Conservation (phyloP, 805 yeast species). For the Saccharomyces mikatae region DNA sequence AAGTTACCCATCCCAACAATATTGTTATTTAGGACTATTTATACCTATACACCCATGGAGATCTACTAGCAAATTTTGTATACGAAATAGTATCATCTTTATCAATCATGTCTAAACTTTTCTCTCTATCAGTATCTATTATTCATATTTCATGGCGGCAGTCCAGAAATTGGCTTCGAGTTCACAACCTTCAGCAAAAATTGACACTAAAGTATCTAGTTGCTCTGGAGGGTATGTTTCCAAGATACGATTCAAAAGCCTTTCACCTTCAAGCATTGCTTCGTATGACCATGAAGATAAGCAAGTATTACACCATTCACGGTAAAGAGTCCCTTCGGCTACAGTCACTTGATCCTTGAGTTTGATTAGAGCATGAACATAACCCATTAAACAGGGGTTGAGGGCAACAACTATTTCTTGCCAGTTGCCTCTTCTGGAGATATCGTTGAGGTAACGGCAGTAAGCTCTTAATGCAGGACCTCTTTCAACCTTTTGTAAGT, state of each 20-base stretch:
- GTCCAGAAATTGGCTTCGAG: conserved; percentile 69
- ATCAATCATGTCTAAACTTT: too few relatives aligned
- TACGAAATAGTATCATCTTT: too few relatives aligned
- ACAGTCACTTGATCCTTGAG: conserved; percentile 30
- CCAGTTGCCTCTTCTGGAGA: conserved; percentile 51
- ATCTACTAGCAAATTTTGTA: too few relatives aligned
- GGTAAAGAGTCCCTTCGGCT: conserved; percentile 21
- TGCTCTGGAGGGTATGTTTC: conserved; percentile 37
- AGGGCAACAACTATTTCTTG: conserved; percentile 58
- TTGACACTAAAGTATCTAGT: conserved; percentile 43
- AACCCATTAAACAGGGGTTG: conserved; percentile 72
- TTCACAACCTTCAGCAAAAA: conserved; percentile 50
- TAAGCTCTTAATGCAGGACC: conserved; percentile 54
- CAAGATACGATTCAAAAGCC: conserved; percentile 39
- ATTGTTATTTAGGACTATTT: too few relatives aligned
- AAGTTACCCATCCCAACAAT: too few relatives aligned
- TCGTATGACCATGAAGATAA: conserved; percentile 46
- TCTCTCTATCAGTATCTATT: not conserved
- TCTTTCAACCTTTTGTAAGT: conserved; percentile 40
- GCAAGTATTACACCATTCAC: conserved; percentile 58
- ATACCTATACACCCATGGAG: too few relatives aligned
- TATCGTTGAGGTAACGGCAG: conserved; percentile 47
- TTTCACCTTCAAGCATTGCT: conserved; percentile 46
- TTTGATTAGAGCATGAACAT: conserved; percentile 44
- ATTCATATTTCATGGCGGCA: conserved; percentile 31